phyloP scores from a whole-genome alignment of 108 stramenopile genomes.

The Skeletonema tropicum region DNA sequence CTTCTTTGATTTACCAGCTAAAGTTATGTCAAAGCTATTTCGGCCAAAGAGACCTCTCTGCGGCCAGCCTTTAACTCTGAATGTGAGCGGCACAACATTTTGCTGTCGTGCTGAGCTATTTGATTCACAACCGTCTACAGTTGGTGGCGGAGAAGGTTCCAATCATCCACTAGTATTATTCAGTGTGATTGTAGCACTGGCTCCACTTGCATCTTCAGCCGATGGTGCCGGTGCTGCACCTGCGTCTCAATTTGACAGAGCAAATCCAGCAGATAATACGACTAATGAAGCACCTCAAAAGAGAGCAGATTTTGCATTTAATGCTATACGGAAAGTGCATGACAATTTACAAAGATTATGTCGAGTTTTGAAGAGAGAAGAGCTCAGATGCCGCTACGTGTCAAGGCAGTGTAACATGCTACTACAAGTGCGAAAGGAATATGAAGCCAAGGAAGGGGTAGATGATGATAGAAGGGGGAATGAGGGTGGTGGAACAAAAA shows the following conservation, averaged over 20 bases:
- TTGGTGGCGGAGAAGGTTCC: slow-evolving; percentile 20
- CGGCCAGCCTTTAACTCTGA: slow-evolving; percentile 79
- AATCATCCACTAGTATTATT: slow-evolving; percentile 59
- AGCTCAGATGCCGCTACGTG: slow-evolving; percentile 75
- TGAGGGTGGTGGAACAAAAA: slow-evolving; percentile 12
- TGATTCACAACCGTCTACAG: slow-evolving; percentile 45
- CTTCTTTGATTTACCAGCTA: slow-evolving; percentile 78
- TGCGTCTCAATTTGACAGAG: background rate
- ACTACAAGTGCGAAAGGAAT: slow-evolving; percentile 50
- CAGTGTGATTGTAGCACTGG: slow-evolving; percentile 78
- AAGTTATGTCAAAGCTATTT: slow-evolving; percentile 84
- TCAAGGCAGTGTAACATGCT: slow-evolving; percentile 62
- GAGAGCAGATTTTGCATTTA: slow-evolving; percentile 43
- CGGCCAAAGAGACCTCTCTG: slow-evolving; percentile 82
- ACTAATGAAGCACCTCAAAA: background rate
- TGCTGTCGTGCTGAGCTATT: slow-evolving; percentile 81
- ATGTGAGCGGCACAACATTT: slow-evolving; percentile 80
- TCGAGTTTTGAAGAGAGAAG: slow-evolving; percentile 78
- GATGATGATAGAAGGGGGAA: background rate
- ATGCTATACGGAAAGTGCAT: slow-evolving; percentile 68
- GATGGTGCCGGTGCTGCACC: slow-evolving; percentile 29
- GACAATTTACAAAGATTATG: slow-evolving; percentile 74
- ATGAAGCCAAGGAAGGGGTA: slow-evolving; percentile 15
- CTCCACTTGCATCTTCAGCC: slow-evolving; percentile 26
- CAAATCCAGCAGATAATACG: background rate